Evolutionary conservation across 768 basidiomycete species (phyloP).

Genomic region (Trametes gibbosa): DNA sequence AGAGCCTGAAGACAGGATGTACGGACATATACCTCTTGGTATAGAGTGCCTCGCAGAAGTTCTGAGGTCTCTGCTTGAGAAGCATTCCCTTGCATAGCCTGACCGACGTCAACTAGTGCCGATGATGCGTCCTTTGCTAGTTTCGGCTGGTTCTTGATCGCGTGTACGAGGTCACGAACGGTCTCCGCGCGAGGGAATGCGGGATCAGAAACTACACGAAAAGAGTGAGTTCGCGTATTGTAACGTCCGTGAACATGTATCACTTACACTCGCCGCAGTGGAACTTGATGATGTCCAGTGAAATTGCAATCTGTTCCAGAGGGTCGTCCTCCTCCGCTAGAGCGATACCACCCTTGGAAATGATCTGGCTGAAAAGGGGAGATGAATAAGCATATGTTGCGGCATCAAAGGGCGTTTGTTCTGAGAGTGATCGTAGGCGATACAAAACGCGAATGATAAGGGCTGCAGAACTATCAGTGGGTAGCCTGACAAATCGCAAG

Average conservation of each 20-base stretch:
- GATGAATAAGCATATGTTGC: constrained; percentile 82
- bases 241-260: no score
- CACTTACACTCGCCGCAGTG: constrained; percentile 72
- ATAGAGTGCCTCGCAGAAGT: constrained; percentile 70
- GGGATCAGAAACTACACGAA: constrained; percentile 55
- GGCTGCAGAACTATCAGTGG: constrained; percentile 38
- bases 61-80: constrained; percentile 59
- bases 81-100: constrained; percentile 69
- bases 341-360: constrained; percentile 65
- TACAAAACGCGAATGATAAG: constrained; percentile 84
- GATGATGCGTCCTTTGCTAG: constrained; percentile 83
- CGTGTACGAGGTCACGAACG: constrained; percentile 65
- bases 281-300: constrained; percentile 65
- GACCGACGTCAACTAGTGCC: constrained; percentile 75
- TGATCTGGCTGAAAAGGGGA: constrained; percentile 69
- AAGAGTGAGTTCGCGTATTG: background rate
- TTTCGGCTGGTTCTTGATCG: constrained; percentile 75
- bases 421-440: constrained; percentile 75
- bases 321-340: constrained; percentile 69
- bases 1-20: constrained; percentile 89
- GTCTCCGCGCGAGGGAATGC: constrained; percentile 74
- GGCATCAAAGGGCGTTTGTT: constrained; percentile 79
- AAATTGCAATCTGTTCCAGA: constrained; percentile 77
- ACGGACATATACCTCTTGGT: constrained; percentile 85
- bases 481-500: background rate